Base-by-base conservation (phyloP, 2,329 filamentous ascomycete species). In the Hypoxylon rubiginosum region DNA sequence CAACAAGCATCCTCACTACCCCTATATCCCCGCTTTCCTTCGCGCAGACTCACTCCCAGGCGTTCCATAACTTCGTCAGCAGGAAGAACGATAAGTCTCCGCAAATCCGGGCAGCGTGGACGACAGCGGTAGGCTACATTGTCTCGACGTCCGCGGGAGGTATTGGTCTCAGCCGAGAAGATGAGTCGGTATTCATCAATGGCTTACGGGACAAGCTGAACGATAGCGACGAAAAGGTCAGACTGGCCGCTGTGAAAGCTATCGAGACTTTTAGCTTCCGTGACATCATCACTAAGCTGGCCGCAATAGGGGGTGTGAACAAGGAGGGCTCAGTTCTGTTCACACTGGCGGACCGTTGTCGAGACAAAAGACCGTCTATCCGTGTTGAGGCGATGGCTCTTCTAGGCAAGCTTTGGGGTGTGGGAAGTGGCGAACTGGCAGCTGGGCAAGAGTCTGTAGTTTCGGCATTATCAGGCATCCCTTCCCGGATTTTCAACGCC, bases 1-100 rank as follows among this genome's bases (percentile, higher is more conserved):
- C 86, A 41, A 79, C 82, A 9, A 88, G 88, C 60, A 88, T 93
- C 64, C 85, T 97, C 21, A 92, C 93, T 7, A 94, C 89, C 5
- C 95, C 95, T 0, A 88, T 93, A 19, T 96, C 94, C 0, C 93
- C 94, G 1, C 92, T 95, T 71, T 95, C 95, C 0, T 98, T 98
- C 78, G 89, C 92, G 0, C 92, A 96, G 64, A 90, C 92, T 2
- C 92, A 98, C 77, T 84, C 88, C 3, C 83, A 85, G 6, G 90
- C 93, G 8, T 98, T 97, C 75, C 88, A 94, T 70, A 91, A 90
- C 71, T 98, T 98, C 71, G 81, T 97, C 17, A 91, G 91, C 61
- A 89, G 97, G 70, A 91, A 89, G 69, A 92, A 95, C 58, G 96
- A 99, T 80, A 97, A 96, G 78, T 92, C 91, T 1, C 84, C 91